Evolutionary conservation across 805 yeast species (phyloP).

Genomic region (Cyberlindnera japonica): DNA sequence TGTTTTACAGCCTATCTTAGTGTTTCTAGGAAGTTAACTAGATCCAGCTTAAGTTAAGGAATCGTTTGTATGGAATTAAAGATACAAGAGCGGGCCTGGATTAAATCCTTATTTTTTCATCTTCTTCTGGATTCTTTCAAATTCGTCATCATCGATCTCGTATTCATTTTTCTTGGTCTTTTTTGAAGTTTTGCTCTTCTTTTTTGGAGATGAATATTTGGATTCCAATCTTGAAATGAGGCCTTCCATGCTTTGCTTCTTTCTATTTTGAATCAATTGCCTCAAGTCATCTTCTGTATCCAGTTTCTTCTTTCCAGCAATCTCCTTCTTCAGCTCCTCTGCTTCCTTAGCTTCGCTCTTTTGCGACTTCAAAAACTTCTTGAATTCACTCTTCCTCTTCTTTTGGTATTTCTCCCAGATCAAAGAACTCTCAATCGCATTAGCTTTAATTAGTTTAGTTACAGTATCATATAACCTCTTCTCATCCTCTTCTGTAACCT

Average conservation of each 20-base stretch:
- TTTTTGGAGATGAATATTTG: constrained; percentile 43
- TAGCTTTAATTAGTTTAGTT: constrained; percentile 38
- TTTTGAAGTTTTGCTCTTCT: constrained; percentile 28
- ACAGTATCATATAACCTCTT: constrained; percentile 53
- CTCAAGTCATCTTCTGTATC: constrained; percentile 40
- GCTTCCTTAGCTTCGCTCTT: constrained; percentile 68
- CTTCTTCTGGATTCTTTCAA: constrained; percentile 33
- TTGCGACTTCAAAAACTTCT: constrained; percentile 44
- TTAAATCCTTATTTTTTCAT: constrained; percentile 1
- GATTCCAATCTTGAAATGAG: constrained; percentile 45
- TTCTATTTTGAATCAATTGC: constrained; percentile 47
- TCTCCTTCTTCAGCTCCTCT: constrained; percentile 40
- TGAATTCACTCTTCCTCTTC: constrained; percentile 44
- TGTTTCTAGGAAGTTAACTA: too few species aligned
- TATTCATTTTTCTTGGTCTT: constrained; percentile 18
- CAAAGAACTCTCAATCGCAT: constrained; percentile 35
- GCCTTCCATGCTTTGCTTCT: constrained; percentile 40
- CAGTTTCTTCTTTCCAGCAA: constrained; percentile 31
- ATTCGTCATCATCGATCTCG: constrained; percentile 49
- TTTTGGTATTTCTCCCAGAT: constrained; percentile 51
- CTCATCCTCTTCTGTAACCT: constrained; percentile 57
- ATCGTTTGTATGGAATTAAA: too few species aligned
- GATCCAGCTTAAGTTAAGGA: too few species aligned
- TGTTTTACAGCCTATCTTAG: too few species aligned
- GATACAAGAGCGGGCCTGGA: background rate